Conservation (phyloP, 768 basidiomycete genomes). For the Tricholoma matsutake region DNA sequence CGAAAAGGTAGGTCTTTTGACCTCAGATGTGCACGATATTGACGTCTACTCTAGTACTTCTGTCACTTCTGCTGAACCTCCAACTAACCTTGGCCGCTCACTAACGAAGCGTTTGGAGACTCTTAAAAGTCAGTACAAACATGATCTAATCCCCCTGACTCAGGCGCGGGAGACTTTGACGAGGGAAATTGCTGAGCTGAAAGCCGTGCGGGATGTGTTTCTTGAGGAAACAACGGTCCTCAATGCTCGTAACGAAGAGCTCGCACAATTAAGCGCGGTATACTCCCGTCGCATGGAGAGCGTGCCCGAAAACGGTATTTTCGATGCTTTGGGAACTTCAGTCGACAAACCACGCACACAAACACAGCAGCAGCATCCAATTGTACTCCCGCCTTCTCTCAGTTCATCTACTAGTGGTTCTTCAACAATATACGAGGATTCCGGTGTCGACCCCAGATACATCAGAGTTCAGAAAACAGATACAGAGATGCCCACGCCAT, state of each 20-base stretch:
- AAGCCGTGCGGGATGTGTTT: constrained; percentile 80
- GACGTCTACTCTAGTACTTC: constrained; percentile 20
- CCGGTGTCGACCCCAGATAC: constrained; percentile 30
- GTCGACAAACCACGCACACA: constrained; percentile 27
- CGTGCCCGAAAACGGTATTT: constrained; percentile 33
- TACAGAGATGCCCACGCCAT: constrained; percentile 43
- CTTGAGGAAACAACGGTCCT: constrained; percentile 90
- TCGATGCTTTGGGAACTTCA: constrained; percentile 20
- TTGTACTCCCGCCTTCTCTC: constrained; percentile 32
- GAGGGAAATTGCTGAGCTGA: constrained; percentile 84
- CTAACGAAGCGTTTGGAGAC: constrained; percentile 83
- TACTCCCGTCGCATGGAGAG: constrained; percentile 77
- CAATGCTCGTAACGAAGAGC: constrained; percentile 88
- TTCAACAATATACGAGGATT: constrained; percentile 49
- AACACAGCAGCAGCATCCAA: constrained; percentile 29
- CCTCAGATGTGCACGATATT: constrained; percentile 3
- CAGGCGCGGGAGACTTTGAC: constrained; percentile 75
- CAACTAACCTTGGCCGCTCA: constrained; percentile 57
- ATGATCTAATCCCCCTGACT: constrained; percentile 81
- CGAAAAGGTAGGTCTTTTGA: constrained; percentile 55
- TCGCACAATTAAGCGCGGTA: constrained; percentile 83
- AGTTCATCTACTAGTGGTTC: constrained; percentile 45
- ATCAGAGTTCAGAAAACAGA: constrained; percentile 45
- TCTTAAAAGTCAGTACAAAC: constrained; percentile 84
- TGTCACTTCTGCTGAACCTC: constrained; percentile 33